Evolutionary conservation across 306 rosid genomes (phyloP).

Genomic region (Calophaca sinica): DNA sequence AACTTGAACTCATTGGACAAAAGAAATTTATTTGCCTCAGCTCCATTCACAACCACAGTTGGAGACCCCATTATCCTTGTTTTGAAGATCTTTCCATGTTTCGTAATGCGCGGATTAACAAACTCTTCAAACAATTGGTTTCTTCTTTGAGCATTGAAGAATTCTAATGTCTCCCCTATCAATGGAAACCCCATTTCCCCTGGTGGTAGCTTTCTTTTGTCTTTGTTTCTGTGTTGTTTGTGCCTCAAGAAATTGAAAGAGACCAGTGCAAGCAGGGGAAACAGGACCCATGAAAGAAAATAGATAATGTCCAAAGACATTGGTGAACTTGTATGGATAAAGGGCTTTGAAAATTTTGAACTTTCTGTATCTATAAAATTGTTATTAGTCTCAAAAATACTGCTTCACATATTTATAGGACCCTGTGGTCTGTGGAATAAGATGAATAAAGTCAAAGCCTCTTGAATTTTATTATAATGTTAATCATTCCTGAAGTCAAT

Average conservation of each 20-base stretch:
- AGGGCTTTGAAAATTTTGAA: constrained; percentile 19
- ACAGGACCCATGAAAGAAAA: constrained; percentile 45
- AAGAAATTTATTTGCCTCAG: constrained; percentile 73
- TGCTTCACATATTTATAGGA: constrained; percentile 48
- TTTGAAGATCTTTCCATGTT: constrained; percentile 73
- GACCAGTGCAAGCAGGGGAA: constrained; percentile 45
- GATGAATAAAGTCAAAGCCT: constrained; percentile 45
- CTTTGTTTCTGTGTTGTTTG: constrained; percentile 44
- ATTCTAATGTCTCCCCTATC: constrained; percentile 84
- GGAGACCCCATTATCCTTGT: constrained; percentile 88
- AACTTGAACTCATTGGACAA: constrained; percentile 83
- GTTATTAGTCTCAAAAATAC: constrained; percentile 18
- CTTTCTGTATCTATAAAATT: constrained; percentile 24
- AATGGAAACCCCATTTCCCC: constrained; percentile 81
- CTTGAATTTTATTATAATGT: constrained; percentile 40
- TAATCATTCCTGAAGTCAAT: constrained; percentile 50
- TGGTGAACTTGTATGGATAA: constrained; percentile 43
- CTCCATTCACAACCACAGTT: constrained; percentile 79
- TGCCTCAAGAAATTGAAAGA: constrained; percentile 48
- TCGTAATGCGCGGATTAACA: constrained; percentile 56
- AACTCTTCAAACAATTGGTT: constrained; percentile 72
- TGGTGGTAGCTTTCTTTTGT: constrained; percentile 61
- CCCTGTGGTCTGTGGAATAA: constrained; percentile 32
- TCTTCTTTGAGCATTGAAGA: constrained; percentile 70
- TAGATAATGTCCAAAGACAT: constrained; percentile 45